phyloP scores from a whole-genome alignment of 768 basidiomycete genomes.

The Dioszegia aurantiaca region DNA sequence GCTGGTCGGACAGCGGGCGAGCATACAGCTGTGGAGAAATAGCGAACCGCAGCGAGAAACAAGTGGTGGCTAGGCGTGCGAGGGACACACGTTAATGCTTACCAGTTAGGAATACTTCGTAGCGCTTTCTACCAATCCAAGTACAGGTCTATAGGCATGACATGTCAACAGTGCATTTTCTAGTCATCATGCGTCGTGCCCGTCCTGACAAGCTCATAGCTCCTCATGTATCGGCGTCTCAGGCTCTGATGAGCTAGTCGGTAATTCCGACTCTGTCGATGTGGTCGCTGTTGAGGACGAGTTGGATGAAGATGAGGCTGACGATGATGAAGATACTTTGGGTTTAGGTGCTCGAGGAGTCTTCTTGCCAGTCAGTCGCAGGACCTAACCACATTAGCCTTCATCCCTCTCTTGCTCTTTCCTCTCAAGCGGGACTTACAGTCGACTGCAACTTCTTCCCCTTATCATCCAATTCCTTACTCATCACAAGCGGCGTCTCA shows the following conservation, averaged over 20 bases:
- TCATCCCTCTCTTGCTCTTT: not conserved
- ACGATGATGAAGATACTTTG: slow-evolving; percentile 17
- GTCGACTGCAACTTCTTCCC: slow-evolving; percentile 76
- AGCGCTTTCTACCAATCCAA: too few species aligned
- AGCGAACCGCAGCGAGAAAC: not conserved
- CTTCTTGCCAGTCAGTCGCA: slow-evolving; percentile 38
- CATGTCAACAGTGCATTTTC: not conserved
- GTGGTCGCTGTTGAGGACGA: slow-evolving; percentile 5
- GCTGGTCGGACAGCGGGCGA: not conserved
- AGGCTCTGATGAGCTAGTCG: slow-evolving; percentile 10
- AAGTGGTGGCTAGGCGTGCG: not conserved
- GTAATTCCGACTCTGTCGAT: slow-evolving; percentile 7
- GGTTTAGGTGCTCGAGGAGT: slow-evolving; percentile 32
- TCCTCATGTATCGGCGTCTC: slow-evolving; percentile 27
- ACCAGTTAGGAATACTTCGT: too few species aligned
- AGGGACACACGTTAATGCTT: too few species aligned
- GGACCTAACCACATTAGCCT: slow-evolving; percentile 24
- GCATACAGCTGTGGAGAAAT: too few species aligned
- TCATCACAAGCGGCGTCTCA: slow-evolving; percentile 74
- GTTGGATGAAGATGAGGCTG: too few species aligned
- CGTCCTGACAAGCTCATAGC: slow-evolving; percentile 4
- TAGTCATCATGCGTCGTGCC: too few species aligned
- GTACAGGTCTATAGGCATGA: too few species aligned
- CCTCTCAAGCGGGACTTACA: slow-evolving; percentile 39
- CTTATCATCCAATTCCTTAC: slow-evolving; percentile 77